phyloP scores from a whole-genome alignment of 805 yeast genomes.

The Cyberlindnera mississippiensis region DNA sequence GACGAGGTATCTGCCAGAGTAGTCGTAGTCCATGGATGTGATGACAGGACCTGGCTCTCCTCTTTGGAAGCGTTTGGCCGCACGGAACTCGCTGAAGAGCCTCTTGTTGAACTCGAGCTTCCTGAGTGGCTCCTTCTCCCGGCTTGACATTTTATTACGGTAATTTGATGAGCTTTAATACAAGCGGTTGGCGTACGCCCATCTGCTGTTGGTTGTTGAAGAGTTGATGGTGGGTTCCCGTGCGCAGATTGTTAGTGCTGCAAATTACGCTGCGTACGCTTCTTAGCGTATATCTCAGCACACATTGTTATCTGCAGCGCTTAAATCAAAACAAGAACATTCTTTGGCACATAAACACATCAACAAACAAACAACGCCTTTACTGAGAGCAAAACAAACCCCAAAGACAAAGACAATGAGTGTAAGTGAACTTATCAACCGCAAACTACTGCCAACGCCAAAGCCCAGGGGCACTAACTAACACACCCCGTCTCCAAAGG shows the following conservation, averaged over 20 bases:
- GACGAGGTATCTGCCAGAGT: conserved; percentile 71
- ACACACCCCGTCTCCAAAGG: conserved; percentile 1
- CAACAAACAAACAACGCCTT: too few species aligned
- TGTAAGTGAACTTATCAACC: too few species aligned
- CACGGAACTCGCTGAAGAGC: conserved; percentile 27
- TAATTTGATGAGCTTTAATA: too few species aligned
- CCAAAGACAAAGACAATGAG: not conserved
- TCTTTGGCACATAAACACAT: too few species aligned
- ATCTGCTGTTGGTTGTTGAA: too few species aligned
- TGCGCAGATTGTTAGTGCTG: not conserved
- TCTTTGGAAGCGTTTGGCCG: conserved; percentile 48
- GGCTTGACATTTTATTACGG: too few species aligned
- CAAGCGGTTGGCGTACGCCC: too few species aligned
- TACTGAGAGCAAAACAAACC: not conserved
- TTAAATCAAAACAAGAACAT: too few species aligned
- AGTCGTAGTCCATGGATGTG: conserved; percentile 77
- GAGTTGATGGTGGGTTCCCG: not conserved
- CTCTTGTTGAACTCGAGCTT: not conserved
- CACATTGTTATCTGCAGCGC: too few species aligned
- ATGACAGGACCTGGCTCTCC: conserved; percentile 37
- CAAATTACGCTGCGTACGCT: not conserved
- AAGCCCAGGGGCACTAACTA: not conserved
- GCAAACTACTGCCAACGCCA: not conserved
- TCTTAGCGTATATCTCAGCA: not conserved
- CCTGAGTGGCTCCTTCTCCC: too few species aligned